Base-by-base conservation (phyloP, 495 filamentous ascomycete species). In the Rostrohypoxylon terebratum region DNA sequence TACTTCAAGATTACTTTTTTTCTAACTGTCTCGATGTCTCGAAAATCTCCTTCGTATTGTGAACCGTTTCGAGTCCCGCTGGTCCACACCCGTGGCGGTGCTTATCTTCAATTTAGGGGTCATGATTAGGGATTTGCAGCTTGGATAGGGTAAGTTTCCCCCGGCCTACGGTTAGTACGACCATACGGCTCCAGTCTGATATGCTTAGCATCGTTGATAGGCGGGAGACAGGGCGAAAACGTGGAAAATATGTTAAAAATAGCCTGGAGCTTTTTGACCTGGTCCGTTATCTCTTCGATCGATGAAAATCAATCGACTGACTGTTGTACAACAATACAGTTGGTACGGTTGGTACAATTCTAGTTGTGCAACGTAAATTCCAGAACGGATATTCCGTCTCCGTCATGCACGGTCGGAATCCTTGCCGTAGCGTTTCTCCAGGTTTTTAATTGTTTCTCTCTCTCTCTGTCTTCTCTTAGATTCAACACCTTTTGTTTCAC, bases 231-330 rank as follows among this genome's bases (percentile, higher is more conserved):
- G 55, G 71, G 71, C 51, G 58, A 74, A 69, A 74, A 74, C 71
- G 71, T 74, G 71, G 71, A 70, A 69, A 59, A 42, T 2, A 14
- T 23, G 36, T 74, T 74, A 70, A 70, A 74, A 74, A 74, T 74
- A 74, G 71, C 28, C 71, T 61, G 57, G 60, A 62, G 14, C 28
- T 28, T 28, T 28, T 28, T 28, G 1, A 5, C 28, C 28, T 28
- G 28, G 28, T 28, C 71, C 66, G 62, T 73, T 57, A 57, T 66
- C 51, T 47, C 51, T 31, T 66, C 57, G 66, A 69, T 73, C 61
- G 47, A 66, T 66, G 42, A 47, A 50, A 16, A 57, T 48, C 4
- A 14, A 14, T 28, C 28, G 28, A 28, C 28, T 4, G 14, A n/a
- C n/a, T 42, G 38, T 14, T 42, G 38, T 14, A 38, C 34, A 38